Evolutionary conservation across 2,329 filamentous ascomycete genomes (phyloP), one percentile per base, ranked within the genome.

Genomic region (Chrysoporthe austroafricana): DNA sequence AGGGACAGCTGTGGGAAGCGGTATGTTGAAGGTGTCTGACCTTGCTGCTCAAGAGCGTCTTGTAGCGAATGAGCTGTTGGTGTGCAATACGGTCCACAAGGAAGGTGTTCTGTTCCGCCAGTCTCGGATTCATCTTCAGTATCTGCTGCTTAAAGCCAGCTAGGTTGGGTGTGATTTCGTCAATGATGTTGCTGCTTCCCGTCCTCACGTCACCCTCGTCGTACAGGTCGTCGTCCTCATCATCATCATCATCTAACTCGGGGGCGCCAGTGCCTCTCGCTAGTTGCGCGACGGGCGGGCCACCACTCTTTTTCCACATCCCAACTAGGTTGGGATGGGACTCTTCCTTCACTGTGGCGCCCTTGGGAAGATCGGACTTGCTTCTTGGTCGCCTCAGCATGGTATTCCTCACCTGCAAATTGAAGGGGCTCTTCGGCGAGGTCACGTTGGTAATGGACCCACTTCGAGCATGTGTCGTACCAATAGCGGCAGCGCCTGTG

Each of bases 61-160:
- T 96, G 78, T 94, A 97, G 66, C 94, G 88, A 68, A 88, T 83
- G 59, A 90, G 82, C 76, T 97, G 93, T 74, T 97, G 93, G 71
- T 92, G 87, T 0, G 91, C 92, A 72, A 97, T 91, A 58, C 94
- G 89, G 42, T 96, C 91, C 16, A 95, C 86, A 71, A 97, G 83
- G 77, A 88, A 90, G 43, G 74, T 79, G 73, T 86, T 84, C 4
- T 74, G 84, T 9, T 84, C 82, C 9, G 71, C 81, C 67, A 97
- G 82, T 13, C 84, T 81, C n/a, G 93, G 92, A 74, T 96, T 96
- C 56, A 96, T 80, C 68, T 86, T 84, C 58, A 88, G 80, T 21
- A 95, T 86, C 74, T 97, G 91, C 34, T 87, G 84, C 71, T 88
- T 89, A 79, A 97, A 97, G 0, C 94, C 94, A 69, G 89, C 86